Conservation (phyloP, 257 asterid species). For the Nyctanthes arbortristis region DNA sequence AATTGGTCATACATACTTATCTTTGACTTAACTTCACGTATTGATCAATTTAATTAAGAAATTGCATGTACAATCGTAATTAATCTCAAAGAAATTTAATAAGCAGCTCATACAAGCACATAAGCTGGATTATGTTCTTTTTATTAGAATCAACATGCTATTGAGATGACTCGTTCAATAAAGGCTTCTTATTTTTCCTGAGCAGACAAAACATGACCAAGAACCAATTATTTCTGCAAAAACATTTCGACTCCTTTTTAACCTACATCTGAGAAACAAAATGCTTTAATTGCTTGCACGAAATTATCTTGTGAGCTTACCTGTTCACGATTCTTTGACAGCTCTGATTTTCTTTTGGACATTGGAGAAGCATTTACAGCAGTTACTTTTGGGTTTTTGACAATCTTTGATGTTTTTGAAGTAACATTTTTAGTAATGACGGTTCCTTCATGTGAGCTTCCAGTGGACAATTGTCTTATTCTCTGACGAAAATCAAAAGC, state of each 20-base stretch:
- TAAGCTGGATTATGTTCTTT: neutral
- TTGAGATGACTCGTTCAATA: neutral
- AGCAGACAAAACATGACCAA: neutral
- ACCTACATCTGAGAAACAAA: neutral
- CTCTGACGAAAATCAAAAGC: slow-evolving; percentile 38
- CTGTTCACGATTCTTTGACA: slow-evolving; percentile 57
- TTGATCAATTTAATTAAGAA: neutral
- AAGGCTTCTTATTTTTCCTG: neutral
- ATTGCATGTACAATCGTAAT: neutral
- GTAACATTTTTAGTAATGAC: slow-evolving; percentile 54
- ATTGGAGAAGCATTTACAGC: slow-evolving; percentile 44
- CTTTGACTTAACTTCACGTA: neutral
- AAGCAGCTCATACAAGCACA: neutral
- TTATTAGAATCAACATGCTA: neutral
- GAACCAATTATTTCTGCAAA: neutral
- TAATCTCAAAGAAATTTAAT: neutral
- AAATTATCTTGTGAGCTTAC: slow-evolving; percentile 39
- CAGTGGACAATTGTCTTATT: slow-evolving; percentile 37
- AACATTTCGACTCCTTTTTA: neutral
- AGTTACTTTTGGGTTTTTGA: slow-evolving; percentile 38
- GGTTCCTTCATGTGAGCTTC: slow-evolving; percentile 53
- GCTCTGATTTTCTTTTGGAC: slow-evolving; percentile 50
- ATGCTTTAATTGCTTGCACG: neutral
- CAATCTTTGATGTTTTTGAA: slow-evolving; percentile 40
- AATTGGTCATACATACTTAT: neutral